Conservation (phyloP, 768 basidiomycete species). For the Pulveroboletus sp. region DNA sequence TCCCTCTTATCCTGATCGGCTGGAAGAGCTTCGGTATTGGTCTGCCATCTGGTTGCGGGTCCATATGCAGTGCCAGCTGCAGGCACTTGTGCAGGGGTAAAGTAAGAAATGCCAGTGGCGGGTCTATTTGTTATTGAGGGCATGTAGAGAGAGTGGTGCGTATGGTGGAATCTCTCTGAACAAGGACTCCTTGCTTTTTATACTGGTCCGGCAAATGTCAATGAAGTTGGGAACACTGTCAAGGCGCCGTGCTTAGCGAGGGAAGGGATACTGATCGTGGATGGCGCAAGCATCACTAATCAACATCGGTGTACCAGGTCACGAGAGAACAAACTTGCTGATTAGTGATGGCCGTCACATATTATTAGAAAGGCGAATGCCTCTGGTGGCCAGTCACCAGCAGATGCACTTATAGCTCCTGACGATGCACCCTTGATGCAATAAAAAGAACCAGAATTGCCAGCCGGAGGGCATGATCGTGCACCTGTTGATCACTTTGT, state of each 20-base stretch:
- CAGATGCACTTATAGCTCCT: no score
- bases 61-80: constrained; percentile 42
- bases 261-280: not conserved
- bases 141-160: not conserved
- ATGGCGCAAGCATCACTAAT: no score
- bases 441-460: no score
- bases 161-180: not conserved
- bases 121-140: constrained; percentile 30
- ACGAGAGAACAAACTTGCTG: no score
- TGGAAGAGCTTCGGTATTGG: constrained; percentile 45
- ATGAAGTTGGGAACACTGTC: not conserved
- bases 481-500: no score
- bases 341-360: no score
- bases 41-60: constrained; percentile 37
- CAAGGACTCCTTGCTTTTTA: not conserved
- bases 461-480: no score
- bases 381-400: no score
- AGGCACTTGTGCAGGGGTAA: constrained; percentile 42
- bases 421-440: no score
- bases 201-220: not conserved
- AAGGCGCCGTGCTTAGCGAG: not conserved
- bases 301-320: no score
- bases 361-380: no score
- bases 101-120: constrained; percentile 41
- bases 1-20: constrained; percentile 49